phyloP scores from a whole-genome alignment of 345 rosid species.

The Noccaea bulbosa region DNA sequence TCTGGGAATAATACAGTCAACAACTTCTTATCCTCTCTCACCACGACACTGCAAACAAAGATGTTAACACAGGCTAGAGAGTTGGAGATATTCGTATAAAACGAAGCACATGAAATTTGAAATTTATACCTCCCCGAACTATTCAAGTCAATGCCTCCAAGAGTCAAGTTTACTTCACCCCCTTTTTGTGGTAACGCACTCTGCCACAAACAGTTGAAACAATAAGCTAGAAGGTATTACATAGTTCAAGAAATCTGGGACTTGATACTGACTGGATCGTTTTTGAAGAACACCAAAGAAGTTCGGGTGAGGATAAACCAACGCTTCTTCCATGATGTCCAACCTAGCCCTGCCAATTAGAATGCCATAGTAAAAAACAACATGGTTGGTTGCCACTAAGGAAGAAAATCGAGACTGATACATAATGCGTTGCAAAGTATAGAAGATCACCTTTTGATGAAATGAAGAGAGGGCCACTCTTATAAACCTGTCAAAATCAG shows the following conservation, averaged over 20 bases:
- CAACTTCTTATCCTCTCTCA: constrained; percentile 93
- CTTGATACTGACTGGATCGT: constrained; percentile 79
- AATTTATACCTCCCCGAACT: constrained; percentile 84
- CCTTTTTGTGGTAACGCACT: constrained; percentile 89
- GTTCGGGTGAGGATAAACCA: constrained; percentile 97
- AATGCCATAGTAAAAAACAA: background rate
- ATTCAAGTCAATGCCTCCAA: constrained; percentile 98
- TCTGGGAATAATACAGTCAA: constrained; percentile 96
- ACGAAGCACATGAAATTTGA: constrained; percentile 25
- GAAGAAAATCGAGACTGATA: constrained; percentile 5
- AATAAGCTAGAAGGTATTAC: constrained; percentile 8
- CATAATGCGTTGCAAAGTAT: constrained; percentile 7
- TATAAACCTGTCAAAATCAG: constrained; percentile 68
- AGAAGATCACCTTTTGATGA: constrained; percentile 81
- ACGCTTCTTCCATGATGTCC: constrained; percentile 99
- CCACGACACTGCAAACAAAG: constrained; percentile 76
- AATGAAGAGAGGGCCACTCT: constrained; percentile 95
- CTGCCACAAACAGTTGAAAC: constrained; percentile 51
- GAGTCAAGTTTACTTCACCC: constrained; percentile 90
- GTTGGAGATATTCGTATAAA: constrained; percentile 21
- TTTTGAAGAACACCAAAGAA: constrained; percentile 94
- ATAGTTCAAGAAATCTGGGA: background rate
- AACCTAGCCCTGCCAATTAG: constrained; percentile 79
- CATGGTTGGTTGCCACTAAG: background rate
- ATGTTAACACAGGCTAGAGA: constrained; percentile 38